Evolutionary conservation across 352 stramenopile species (phyloP).

Genomic region (Aphanomyces euteiches): DNA sequence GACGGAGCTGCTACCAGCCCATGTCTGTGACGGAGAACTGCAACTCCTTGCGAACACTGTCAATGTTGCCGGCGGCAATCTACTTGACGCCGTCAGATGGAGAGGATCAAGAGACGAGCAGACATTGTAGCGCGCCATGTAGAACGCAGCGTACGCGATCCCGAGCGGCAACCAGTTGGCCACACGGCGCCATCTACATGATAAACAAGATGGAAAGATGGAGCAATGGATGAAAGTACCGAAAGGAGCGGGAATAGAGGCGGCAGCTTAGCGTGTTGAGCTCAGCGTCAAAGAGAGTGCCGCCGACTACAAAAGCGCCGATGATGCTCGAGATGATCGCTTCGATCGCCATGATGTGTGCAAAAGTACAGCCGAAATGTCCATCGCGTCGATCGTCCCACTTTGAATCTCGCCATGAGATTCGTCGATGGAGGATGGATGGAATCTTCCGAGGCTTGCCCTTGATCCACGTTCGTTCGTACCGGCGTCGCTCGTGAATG

Average conservation of each 20-base stretch:
- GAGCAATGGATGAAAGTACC: conserved; percentile 32
- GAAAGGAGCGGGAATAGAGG: conserved; percentile 55
- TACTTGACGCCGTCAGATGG: background rate
- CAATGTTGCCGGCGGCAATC: conserved; percentile 55
- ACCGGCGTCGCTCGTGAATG: too few relatives aligned
- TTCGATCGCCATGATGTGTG: background rate
- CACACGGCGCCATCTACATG: conserved; percentile 57
- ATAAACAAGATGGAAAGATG: conserved; percentile 1
- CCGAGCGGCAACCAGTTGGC: conserved; percentile 78
- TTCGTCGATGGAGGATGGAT: conserved; percentile 10
- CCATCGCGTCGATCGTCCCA: too few relatives aligned
- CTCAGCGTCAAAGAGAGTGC: conserved; percentile 61
- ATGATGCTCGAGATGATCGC: conserved; percentile 50
- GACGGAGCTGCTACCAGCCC: conserved; percentile 44
- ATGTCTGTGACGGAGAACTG: conserved; percentile 67
- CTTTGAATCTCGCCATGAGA: background rate
- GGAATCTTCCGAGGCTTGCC: background rate
- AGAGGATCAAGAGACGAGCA: background rate
- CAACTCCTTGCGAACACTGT: conserved; percentile 46
- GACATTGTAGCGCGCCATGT: conserved; percentile 70
- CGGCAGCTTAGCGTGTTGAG: conserved; percentile 49
- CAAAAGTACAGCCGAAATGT: too few relatives aligned
- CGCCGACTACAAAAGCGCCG: conserved; percentile 49
- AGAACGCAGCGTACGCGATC: conserved; percentile 67
- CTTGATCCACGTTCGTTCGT: too few relatives aligned